Evolutionary conservation across 768 basidiomycete species (phyloP).

Genomic region (Boletus patriciae): DNA sequence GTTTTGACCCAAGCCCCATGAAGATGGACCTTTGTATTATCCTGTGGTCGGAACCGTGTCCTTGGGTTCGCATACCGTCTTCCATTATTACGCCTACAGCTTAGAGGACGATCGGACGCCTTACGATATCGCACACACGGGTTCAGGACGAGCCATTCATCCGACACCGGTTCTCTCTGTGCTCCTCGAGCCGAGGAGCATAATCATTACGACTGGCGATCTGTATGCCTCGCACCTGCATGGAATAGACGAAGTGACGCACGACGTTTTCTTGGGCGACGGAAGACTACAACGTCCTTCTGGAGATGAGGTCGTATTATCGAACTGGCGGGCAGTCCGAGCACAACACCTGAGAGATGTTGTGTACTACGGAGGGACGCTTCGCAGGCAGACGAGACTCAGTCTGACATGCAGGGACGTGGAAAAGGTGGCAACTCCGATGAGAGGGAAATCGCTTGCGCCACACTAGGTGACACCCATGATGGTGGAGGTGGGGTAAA

Average conservation of each 20-base stretch:
- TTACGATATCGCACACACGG: conserved; percentile 21
- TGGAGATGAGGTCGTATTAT: conserved; percentile 40
- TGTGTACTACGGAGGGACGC: conserved; percentile 47
- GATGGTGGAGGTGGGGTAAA: neutral
- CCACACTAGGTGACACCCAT: neutral
- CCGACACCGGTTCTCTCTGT: conserved; percentile 66
- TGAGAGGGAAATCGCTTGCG: neutral
- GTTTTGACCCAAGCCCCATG: conserved; percentile 64
- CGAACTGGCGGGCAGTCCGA: conserved; percentile 57
- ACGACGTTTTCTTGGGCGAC: conserved; percentile 45
- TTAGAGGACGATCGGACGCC: conserved; percentile 14
- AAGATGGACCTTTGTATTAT: conserved; percentile 87
- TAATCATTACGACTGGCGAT: conserved; percentile 68
- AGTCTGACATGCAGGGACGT: conserved; percentile 89
- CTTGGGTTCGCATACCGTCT: conserved; percentile 76
- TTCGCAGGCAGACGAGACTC: conserved; percentile 62
- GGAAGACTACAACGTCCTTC: conserved; percentile 25
- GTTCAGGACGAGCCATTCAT: conserved; percentile 56
- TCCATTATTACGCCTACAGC: conserved; percentile 77
- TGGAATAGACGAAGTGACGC: conserved; percentile 64
- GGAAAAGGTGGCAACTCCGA: conserved; percentile 46
- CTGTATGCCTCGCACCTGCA: conserved; percentile 78
- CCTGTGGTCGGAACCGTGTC: conserved; percentile 92
- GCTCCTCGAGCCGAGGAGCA: conserved; percentile 82
- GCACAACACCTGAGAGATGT: conserved; percentile 39